phyloP scores from a whole-genome alignment of 2,329 filamentous ascomycete genomes.

The Amesomyces nigricolor region DNA sequence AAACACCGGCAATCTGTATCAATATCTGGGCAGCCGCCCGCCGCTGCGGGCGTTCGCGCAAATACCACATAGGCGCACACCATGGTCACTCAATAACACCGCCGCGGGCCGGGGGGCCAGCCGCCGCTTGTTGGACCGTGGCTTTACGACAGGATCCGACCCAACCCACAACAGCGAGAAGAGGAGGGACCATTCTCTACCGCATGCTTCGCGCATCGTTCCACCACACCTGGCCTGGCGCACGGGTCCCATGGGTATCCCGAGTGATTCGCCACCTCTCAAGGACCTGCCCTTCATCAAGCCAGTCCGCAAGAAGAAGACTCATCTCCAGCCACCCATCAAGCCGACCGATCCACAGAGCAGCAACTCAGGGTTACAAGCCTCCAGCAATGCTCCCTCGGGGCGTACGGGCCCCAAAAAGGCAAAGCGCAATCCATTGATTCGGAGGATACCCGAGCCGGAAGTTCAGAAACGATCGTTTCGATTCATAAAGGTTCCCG shows the following conservation, averaged over 20 bases:
- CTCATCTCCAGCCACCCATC: too few species aligned
- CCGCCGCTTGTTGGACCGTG: constrained; percentile 21
- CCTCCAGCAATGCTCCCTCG: too few species aligned
- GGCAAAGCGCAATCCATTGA: too few species aligned
- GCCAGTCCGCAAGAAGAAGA: too few species aligned
- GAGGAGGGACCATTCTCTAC: neutral
- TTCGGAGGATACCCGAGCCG: too few species aligned
- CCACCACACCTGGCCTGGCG: neutral
- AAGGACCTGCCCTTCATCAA: neutral
- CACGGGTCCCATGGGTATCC: neutral
- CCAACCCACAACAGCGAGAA: neutral
- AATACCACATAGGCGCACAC: constrained; percentile 35
- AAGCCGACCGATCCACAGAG: too few species aligned
- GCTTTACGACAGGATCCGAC: constrained; percentile 1
- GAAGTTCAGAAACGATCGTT: too few species aligned
- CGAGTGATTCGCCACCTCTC: neutral
- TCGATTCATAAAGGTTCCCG: too few species aligned
- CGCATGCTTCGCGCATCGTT: neutral
- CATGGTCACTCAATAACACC: constrained; percentile 38
- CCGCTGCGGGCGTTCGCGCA: constrained; percentile 39
- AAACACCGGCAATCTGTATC: constrained; percentile 41
- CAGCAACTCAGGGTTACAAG: too few species aligned
- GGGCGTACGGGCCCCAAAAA: too few species aligned
- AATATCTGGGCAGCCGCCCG: constrained; percentile 35
- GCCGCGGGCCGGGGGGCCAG: constrained; percentile 39